These are phyloP conservation scores for Penstemon eatonii DNA, from an alignment of 257 asterid genomes.

Conservation along the genomic window DNA sequence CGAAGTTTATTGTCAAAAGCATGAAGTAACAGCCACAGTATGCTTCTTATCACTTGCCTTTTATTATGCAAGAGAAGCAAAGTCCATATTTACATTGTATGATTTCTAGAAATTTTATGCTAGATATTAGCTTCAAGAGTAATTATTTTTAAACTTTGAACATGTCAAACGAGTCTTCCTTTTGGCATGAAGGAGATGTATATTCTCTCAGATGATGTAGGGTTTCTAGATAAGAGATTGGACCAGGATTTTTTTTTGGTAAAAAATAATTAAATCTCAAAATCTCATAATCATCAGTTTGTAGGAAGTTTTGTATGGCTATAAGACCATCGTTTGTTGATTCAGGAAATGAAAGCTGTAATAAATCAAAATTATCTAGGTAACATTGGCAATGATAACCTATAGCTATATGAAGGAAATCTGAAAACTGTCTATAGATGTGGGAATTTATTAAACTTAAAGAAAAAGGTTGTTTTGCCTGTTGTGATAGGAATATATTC, in stretches of 20 bases:
- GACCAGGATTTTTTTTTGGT: background rate
- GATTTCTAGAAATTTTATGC: background rate
- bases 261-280: background rate
- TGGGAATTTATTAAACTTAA: background rate
- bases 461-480: background rate
- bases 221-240: slow-evolving; percentile 1
- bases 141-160: slow-evolving; percentile 9
- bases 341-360: slow-evolving; percentile 12
- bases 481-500: background rate
- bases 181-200: background rate
- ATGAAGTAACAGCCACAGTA: slow-evolving; percentile 95
- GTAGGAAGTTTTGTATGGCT: slow-evolving; percentile 7
- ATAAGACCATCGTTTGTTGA: background rate
- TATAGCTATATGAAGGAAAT: background rate
- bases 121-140: slow-evolving; percentile 2
- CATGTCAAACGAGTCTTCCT: slow-evolving; percentile 1
- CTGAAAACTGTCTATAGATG: slow-evolving; percentile 8
- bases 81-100: too few relatives aligned
- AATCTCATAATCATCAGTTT: background rate
- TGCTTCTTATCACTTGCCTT: slow-evolving; percentile 35
- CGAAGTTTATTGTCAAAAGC: slow-evolving; percentile 77
- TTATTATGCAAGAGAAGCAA: background rate
- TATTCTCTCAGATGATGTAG: slow-evolving; percentile 6
- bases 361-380: background rate
- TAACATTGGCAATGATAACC: background rate